These are phyloP conservation scores for Trichophyton mentagrophytes DNA, from an alignment of 2,329 filamentous ascomycete genomes.

Conservation along the genomic window DNA sequence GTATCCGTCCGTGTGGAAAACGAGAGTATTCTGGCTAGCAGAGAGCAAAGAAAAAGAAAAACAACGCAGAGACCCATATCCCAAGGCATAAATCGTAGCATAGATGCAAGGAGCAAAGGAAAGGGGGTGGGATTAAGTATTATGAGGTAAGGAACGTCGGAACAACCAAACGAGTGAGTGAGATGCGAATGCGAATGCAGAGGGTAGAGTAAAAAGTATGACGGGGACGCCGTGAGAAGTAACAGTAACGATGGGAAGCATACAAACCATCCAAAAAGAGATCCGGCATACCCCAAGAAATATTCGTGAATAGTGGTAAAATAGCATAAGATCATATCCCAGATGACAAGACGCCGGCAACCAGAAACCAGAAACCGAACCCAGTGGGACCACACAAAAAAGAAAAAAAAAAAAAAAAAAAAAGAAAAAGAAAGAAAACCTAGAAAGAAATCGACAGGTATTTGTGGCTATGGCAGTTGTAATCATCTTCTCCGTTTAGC, in stretches of 20 bases:
- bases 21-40: not conserved
- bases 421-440: not conserved
- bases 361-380: too few species aligned
- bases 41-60: not conserved
- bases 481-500: constrained; percentile 1
- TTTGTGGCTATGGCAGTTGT: not conserved
- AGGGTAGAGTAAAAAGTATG: not conserved
- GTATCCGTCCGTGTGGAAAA: not conserved
- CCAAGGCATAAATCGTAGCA: not conserved
- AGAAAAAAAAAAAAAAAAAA: not conserved
- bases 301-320: too few species aligned
- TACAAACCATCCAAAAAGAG: too few species aligned
- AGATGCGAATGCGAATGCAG: not conserved
- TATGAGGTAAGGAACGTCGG: not conserved
- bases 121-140: not conserved
- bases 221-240: too few species aligned
- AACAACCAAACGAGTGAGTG: not conserved
- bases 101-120: not conserved
- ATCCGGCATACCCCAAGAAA: too few species aligned
- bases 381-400: too few species aligned
- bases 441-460: too few species aligned
- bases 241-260: too few species aligned
- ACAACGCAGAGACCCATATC: not conserved
- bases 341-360: too few species aligned
- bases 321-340: too few species aligned